These are phyloP conservation scores for Aspergillus pseudoviridinutans DNA, from an alignment of 2,329 filamentous ascomycete species.

Conservation along the genomic window DNA sequence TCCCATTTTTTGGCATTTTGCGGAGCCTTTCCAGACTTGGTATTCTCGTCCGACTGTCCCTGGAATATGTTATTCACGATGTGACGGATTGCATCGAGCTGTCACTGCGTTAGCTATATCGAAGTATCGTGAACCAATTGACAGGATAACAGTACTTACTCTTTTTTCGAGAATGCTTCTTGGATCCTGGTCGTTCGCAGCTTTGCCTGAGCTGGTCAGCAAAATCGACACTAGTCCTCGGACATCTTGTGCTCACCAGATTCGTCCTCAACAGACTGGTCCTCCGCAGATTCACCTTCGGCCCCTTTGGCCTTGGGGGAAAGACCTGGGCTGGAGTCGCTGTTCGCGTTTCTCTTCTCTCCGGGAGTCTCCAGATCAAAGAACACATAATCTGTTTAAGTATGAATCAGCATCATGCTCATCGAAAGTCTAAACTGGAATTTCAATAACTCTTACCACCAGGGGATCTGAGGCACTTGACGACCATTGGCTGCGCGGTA, in stretches of 20 bases:
- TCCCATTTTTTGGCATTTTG: slow-evolving; percentile 23
- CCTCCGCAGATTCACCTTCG: background rate
- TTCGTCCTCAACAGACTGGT: background rate
- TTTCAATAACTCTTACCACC: background rate
- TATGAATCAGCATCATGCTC: background rate
- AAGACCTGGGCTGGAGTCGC: background rate
- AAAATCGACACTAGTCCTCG: background rate
- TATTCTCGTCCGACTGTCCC: background rate
- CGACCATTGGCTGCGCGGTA: background rate
- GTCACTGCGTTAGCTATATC: background rate
- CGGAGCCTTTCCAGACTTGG: slow-evolving; percentile 1
- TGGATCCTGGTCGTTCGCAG: background rate
- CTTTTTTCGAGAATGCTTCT: background rate
- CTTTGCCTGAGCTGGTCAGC: background rate
- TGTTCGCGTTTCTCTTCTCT: background rate
- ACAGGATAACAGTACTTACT: background rate
- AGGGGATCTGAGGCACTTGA: background rate
- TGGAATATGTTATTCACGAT: slow-evolving; percentile 12
- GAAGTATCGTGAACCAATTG: background rate
- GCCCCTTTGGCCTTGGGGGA: background rate
- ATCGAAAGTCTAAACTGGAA: background rate
- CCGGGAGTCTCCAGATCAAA: background rate
- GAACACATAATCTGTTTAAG: background rate
- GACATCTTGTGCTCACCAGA: background rate
- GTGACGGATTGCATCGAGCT: slow-evolving; percentile 10